Percentiles rank a stretch among this genome's conserved stretches.
phyloP scores from a whole-genome alignment of 225 moss, liverwort and hornwort genomes.

The Polytrichum commune region DNA sequence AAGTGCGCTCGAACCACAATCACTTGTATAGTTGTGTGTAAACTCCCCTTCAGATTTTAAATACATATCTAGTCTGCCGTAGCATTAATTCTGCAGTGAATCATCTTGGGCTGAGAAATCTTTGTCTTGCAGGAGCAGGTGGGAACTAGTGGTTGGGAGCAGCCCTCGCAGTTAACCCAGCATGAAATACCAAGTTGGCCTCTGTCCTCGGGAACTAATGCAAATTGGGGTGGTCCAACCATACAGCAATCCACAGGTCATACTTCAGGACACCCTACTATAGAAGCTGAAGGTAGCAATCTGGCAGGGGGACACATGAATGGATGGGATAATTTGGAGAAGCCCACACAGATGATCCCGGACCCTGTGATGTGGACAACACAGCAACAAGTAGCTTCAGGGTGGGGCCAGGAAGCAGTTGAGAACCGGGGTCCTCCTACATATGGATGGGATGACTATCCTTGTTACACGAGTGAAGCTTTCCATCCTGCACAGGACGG shows the following conservation, averaged over 20 bases:
- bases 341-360: no score
- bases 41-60: background rate
- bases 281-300: background rate
- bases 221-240: constrained; percentile 3
- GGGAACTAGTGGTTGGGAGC: constrained; percentile 3
- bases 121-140: background rate
- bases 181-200: constrained; percentile 1
- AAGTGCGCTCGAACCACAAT: no score
- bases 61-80: background rate
- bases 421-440: background rate
- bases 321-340: background rate
- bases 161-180: background rate
- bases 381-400: background rate
- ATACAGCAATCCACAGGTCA: background rate
- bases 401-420: background rate
- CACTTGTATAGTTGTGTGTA: background rate
- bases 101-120: background rate
- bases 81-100: background rate
- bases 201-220: background rate
- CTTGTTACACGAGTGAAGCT: constrained; percentile 9
- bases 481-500: constrained; percentile 2
- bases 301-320: background rate
- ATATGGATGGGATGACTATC: constrained; percentile 11
- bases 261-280: background rate
- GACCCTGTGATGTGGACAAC: background rate